Base-by-base conservation (phyloP, 78 protist genomes). In the Dictyostelium citrinum region DNA sequence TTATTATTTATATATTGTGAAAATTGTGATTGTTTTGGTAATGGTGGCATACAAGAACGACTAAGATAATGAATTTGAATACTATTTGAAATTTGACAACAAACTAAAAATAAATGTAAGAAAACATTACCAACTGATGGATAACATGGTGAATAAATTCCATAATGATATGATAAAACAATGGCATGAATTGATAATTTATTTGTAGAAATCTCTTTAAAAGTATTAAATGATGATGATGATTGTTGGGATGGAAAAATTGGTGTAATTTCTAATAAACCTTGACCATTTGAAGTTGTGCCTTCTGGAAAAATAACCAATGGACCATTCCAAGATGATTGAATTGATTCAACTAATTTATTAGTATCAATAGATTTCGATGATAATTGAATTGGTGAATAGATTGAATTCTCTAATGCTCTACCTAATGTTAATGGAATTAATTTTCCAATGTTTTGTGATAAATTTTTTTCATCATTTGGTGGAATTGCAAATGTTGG, bases 401-500 rank as follows among this genome's bases (percentile, higher is more conserved):
- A 85, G 9, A 88, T 88, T 29, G 93, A 79, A 67, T 88, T 88
- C 45, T 45, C 67, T 39, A 88, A 46, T 60, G 93, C 85, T 20
- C 45, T 43, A 4, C 37, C 41, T 2, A 88, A n/a, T 1, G 33
- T 67, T 37, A 88, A n/a, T 78, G 84, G 84, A 7, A 88, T 76
- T 14, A 85, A 27, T 58, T 68, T 49, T 33, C 70, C 75, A 41
- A 12, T 67, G 22, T 43, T 24, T 29, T 22, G 16, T 8, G 51
- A 12, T 35, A 29, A 14, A 5, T 43, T 27, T 10, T 82, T 31
- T 22, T 27, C 35, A 41, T 88, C 93, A 46, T 78, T 88, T 35
- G 93, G 93, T 88, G 93, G 93, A 12, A 88, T 77, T 45, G 86
- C 78, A 68, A 88, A 88, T 22, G 24, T 46, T 41, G 93, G 93